Evolutionary conservation across 2,329 filamentous ascomycete genomes (phyloP).

Genomic region (Didymella sp.): DNA sequence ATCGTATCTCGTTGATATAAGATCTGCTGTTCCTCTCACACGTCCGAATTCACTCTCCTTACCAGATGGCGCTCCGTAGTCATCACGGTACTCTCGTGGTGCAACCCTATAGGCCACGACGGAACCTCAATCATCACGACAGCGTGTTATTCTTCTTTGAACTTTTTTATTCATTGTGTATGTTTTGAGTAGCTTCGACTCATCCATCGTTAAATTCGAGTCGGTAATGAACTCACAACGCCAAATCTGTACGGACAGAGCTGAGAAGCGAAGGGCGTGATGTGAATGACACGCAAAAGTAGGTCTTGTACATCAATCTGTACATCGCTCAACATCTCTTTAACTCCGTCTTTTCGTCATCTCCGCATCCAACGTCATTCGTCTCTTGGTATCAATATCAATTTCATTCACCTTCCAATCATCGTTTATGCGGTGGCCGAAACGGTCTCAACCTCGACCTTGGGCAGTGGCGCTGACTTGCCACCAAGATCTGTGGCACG

Average conservation of each 20-base stretch:
- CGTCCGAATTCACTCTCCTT: neutral
- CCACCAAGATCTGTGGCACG: slow-evolving; percentile 78
- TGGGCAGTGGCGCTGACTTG: slow-evolving; percentile 72
- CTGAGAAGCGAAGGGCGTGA: slow-evolving; percentile 13
- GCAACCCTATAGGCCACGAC: neutral
- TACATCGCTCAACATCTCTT: neutral
- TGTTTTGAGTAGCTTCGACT: neutral
- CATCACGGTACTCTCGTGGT: slow-evolving; percentile 15
- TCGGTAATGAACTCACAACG: slow-evolving; percentile 2
- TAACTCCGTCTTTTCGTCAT: neutral
- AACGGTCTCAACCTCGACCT: slow-evolving; percentile 66
- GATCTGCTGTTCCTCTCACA: neutral
- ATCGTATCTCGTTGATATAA: slow-evolving; percentile 1
- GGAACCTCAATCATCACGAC: neutral
- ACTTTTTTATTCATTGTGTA: slow-evolving; percentile 6
- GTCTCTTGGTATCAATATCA: slow-evolving; percentile 31
- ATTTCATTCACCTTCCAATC: slow-evolving; percentile 14
- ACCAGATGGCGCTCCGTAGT: slow-evolving; percentile 2
- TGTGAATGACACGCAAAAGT: slow-evolving; percentile 8
- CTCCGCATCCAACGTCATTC: neutral
- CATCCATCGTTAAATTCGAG: neutral
- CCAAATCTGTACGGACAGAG: neutral
- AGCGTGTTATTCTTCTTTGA: neutral
- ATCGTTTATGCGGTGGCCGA: slow-evolving; percentile 46
- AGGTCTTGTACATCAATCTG: slow-evolving; percentile 6